phyloP scores from a whole-genome alignment of 331 rosid species.

The Telfairia occidentalis region DNA sequence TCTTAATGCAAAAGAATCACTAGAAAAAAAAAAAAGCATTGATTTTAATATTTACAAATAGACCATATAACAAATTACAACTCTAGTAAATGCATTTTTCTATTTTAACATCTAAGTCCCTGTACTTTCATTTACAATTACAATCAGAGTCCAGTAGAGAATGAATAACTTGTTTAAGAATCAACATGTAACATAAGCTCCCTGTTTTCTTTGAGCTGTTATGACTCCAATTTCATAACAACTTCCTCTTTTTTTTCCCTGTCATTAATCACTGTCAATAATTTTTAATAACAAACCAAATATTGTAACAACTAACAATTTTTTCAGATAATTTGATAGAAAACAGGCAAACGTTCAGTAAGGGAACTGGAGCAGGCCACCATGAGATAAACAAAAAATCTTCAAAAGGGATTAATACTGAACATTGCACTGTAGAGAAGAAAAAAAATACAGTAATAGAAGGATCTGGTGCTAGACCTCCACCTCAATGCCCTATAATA shows the following conservation, averaged over 20 bases:
- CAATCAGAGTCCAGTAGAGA: not conserved
- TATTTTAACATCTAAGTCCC: not conserved
- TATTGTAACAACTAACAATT: not conserved
- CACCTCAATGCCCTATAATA: not conserved
- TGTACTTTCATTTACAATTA: not conserved
- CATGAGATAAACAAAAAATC: no score
- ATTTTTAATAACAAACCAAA: not conserved
- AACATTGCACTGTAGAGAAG: no score
- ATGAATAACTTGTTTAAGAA: not conserved
- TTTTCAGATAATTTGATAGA: not conserved
- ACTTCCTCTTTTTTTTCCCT: not conserved
- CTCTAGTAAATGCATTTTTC: not conserved
- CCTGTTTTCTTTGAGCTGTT: not conserved
- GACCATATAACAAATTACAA: not conserved
- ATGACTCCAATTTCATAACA: not conserved
- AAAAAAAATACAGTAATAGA: no score
- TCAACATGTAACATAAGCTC: not conserved
- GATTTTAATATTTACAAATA: not conserved
- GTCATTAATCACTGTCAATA: not conserved
- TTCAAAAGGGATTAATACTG: no score
- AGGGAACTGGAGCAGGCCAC: no score
- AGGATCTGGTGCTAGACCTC: no score
- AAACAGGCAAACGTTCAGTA: no score
- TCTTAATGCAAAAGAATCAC: not conserved
- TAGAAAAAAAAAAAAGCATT: not conserved